These are phyloP conservation scores for Lyophyllum semitale DNA, from an alignment of 768 basidiomycete genomes.

Conservation along the genomic window DNA sequence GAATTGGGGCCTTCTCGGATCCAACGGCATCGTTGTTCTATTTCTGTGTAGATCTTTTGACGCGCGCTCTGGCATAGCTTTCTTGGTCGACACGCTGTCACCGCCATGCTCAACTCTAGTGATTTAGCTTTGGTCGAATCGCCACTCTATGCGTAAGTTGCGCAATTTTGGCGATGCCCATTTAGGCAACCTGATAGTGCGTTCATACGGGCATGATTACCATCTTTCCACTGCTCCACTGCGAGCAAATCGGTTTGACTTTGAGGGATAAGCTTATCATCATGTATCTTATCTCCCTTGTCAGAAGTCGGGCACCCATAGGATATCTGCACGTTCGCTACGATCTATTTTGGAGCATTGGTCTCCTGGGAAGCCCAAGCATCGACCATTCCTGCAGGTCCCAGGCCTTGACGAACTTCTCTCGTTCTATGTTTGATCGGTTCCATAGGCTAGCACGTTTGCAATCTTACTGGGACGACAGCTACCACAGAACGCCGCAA, in stretches of 20 bases:
- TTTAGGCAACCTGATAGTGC: conserved; percentile 9
- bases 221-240: too few relatives aligned
- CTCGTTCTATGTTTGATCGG: neutral
- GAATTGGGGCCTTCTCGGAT: conserved; percentile 81
- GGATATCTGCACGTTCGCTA: too few relatives aligned
- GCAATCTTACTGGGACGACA: conserved; percentile 81
- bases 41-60: neutral
- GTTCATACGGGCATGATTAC: conserved; percentile 58
- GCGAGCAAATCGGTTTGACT: too few relatives aligned
- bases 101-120: conserved; percentile 70
- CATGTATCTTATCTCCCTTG: too few relatives aligned
- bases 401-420: neutral
- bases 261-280: too few relatives aligned
- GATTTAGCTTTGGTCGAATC: conserved; percentile 78
- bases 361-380: conserved; percentile 65
- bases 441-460: conserved; percentile 65
- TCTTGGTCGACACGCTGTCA: conserved; percentile 26
- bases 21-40: conserved; percentile 76
- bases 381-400: conserved; percentile 70
- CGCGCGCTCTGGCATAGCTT: conserved; percentile 6
- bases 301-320: too few relatives aligned
- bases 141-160: conserved; percentile 65
- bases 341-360: conserved; percentile 63
- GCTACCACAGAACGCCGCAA: conserved; percentile 63
- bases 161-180: conserved; percentile 1